These are phyloP conservation scores for Triticum urartu DNA, from an alignment of 176 grass and related monocot genomes.

Conservation along the genomic window DNA sequence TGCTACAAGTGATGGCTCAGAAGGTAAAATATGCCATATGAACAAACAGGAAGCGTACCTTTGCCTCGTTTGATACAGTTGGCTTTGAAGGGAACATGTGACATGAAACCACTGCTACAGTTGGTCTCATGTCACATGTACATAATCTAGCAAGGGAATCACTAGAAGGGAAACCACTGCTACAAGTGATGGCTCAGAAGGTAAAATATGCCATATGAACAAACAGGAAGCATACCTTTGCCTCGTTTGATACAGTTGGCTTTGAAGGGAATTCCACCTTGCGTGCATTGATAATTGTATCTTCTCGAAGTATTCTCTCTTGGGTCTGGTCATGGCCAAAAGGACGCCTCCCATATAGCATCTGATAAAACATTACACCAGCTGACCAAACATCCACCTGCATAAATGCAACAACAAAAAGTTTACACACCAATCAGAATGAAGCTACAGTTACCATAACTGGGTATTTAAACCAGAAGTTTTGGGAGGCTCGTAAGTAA, in stretches of 20 bases:
- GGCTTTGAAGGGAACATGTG: slow-evolving; percentile 76
- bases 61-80: slow-evolving; percentile 88
- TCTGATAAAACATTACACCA: slow-evolving; percentile 98
- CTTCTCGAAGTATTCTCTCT: slow-evolving; percentile 96
- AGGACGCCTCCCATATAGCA: slow-evolving; percentile 88
- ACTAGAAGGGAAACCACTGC: no score
- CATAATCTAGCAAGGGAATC: no score
- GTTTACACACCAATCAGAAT: slow-evolving; percentile 19
- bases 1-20: neutral
- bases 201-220: slow-evolving; percentile 9
- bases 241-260: slow-evolving; percentile 88
- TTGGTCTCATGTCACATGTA: no score
- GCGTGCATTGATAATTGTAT: slow-evolving; percentile 96
- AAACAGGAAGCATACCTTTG: slow-evolving; percentile 61
- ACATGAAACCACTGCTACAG: no score
- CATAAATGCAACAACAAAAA: slow-evolving; percentile 22
- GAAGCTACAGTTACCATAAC: neutral
- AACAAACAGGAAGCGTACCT: slow-evolving; percentile 49
- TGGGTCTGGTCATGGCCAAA: slow-evolving; percentile 99
- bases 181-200: slow-evolving; percentile 8
- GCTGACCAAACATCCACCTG: slow-evolving; percentile 99
- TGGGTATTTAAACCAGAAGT: neutral
- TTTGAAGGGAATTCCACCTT: slow-evolving; percentile 95
- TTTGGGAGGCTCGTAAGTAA: slow-evolving; percentile 24
- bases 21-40: slow-evolving; percentile 22